Evolutionary conservation across 2,329 filamentous ascomycete genomes (phyloP).

Genomic region (Aaosphaeria pasadenensis): DNA sequence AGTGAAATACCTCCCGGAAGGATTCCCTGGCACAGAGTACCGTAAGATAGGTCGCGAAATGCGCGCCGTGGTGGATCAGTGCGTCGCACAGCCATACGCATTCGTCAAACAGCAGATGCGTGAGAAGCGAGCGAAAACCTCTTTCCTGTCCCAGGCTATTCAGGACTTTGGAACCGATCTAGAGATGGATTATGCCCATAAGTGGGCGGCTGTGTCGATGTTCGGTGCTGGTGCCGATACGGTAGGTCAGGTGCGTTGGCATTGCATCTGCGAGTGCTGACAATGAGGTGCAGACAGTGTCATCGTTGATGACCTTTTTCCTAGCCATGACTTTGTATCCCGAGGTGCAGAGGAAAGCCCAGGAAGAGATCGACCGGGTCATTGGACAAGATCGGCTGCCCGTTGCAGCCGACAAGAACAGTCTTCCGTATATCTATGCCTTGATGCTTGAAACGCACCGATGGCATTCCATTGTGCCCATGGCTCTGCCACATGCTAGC

Average conservation of each 20-base stretch:
- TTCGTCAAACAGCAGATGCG: conserved; percentile 44
- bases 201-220: conserved; percentile 43
- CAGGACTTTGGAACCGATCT: conserved; percentile 28
- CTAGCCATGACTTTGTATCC: conserved; percentile 54
- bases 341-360: conserved; percentile 46
- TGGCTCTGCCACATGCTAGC: conserved; percentile 30
- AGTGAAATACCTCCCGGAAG: conserved; percentile 43
- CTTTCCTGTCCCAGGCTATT: conserved; percentile 42
- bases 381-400: conserved; percentile 48
- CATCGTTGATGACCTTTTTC: conserved; percentile 43
- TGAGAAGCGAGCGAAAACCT: conserved; percentile 27
- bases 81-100: conserved; percentile 41
- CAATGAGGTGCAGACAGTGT: conserved; percentile 34
- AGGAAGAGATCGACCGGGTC: conserved; percentile 47
- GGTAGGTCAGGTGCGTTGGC: conserved; percentile 11
- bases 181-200: conserved; percentile 33
- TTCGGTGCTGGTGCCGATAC: conserved; percentile 46
- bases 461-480: conserved; percentile 27
- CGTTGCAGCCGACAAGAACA: conserved; percentile 43
- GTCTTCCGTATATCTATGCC: conserved; percentile 36
- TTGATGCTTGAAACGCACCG: conserved; percentile 44
- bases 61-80: conserved; percentile 26
- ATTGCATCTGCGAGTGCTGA: neutral
- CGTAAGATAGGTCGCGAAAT: conserved; percentile 41
- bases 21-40: conserved; percentile 47